A percentile compares a stretch with the other conserved stretches of the same genome.
These are phyloP conservation scores for Coleophoma eucalyptorum DNA, from an alignment of 2,329 filamentous ascomycete species.

Conservation along the genomic window DNA sequence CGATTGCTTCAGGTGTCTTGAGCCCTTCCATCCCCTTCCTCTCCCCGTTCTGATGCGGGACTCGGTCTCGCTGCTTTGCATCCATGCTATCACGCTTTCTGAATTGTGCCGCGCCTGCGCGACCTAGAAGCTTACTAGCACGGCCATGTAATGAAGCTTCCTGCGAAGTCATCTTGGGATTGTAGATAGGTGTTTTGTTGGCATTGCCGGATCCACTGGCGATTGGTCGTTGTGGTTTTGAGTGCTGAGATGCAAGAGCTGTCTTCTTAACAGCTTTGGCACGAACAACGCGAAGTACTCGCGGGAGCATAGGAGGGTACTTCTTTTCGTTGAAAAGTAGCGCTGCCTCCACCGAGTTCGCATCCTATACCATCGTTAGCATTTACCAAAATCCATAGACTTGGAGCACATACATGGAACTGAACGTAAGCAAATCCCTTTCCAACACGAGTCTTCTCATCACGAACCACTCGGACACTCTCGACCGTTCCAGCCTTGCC, in stretches of 20 bases:
- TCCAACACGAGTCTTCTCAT: constrained; percentile 85
- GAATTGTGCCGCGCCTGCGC: constrained; percentile 51
- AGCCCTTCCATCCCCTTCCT: constrained; percentile 26
- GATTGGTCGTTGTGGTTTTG: constrained; percentile 6
- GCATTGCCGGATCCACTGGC: constrained; percentile 25
- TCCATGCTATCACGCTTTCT: constrained; percentile 22
- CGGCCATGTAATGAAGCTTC: constrained; percentile 71
- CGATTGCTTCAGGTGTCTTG: constrained; percentile 63
- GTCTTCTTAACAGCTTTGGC: constrained; percentile 48
- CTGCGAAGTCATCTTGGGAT: constrained; percentile 66
- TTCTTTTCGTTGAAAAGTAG: constrained; percentile 86
- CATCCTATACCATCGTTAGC: constrained; percentile 49
- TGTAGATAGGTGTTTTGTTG: constrained; percentile 46
- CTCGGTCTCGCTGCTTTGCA: constrained; percentile 8
- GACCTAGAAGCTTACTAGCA: constrained; percentile 69
- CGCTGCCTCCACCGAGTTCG: constrained; percentile 86
- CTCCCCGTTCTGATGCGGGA: constrained; percentile 1
- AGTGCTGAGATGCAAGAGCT: constrained; percentile 16
- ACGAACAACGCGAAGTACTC: constrained; percentile 78
- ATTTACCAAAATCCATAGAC: not conserved
- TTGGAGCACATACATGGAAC: constrained; percentile 57
- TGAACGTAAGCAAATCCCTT: constrained; percentile 98
- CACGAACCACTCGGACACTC: constrained; percentile 87
- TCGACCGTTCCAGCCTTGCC: constrained; percentile 77
- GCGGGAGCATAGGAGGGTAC: constrained; percentile 90